Percentiles rank a stretch among this genome's conserved stretches.
phyloP scores from a whole-genome alignment of 495 filamentous ascomycete genomes.

The Tuber indicum region DNA sequence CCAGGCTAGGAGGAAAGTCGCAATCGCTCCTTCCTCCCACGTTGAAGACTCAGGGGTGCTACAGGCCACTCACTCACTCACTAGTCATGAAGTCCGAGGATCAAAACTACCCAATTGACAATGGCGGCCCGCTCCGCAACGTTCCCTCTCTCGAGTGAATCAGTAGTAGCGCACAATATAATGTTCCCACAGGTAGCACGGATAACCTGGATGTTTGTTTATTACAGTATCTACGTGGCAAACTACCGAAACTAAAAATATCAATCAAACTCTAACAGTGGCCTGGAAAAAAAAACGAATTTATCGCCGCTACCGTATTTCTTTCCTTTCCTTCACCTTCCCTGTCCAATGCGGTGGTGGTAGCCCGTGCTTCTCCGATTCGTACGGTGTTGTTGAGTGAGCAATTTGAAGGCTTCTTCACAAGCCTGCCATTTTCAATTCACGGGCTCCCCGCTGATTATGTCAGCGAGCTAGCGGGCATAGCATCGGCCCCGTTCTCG shows the following conservation, averaged over 20 bases:
- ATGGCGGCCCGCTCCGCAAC: background rate
- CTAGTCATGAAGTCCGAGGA: background rate
- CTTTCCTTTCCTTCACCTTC: background rate
- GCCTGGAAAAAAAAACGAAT: background rate
- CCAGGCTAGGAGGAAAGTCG: background rate
- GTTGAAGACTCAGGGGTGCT: background rate
- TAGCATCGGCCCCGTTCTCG: background rate
- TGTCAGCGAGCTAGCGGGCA: background rate
- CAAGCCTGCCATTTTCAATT: background rate
- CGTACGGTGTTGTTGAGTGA: background rate
- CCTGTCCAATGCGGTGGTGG: background rate
- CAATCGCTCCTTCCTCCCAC: background rate
- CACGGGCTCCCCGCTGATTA: background rate
- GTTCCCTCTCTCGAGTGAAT: background rate
- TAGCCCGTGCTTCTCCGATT: background rate
- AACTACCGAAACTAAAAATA: slow-evolving; percentile 4
- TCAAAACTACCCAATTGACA: background rate
- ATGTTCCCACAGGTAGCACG: background rate
- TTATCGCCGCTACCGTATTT: background rate
- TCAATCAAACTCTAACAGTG: background rate
- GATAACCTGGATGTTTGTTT: background rate
- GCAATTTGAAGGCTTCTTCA: background rate
- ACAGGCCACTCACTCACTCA: too few species aligned
- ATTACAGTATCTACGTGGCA: background rate
- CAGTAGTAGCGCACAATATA: background rate